A percentile compares a stretch with the other conserved stretches of the same genome.
phyloP scores from a whole-genome alignment of 1,139 yeast species.

The Nematodospora anomalae region DNA sequence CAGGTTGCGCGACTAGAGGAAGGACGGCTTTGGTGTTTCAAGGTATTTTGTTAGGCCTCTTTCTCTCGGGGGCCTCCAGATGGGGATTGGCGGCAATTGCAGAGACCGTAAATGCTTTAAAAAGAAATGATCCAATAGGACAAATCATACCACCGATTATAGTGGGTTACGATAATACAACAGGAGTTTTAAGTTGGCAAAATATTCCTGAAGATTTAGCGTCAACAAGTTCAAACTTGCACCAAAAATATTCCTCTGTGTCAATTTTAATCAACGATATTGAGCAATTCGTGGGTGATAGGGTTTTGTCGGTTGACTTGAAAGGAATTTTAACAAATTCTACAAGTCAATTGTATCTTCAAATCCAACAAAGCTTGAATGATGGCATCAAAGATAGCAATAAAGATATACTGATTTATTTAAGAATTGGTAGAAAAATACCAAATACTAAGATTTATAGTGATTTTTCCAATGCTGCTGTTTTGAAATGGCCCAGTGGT shows the following conservation, averaged over 20 bases:
- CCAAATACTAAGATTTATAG: slow-evolving; percentile 37
- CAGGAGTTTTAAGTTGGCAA: slow-evolving; percentile 40
- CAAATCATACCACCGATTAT: slow-evolving; percentile 37
- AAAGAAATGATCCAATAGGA: slow-evolving; percentile 76
- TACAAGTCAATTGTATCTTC: slow-evolving; percentile 28
- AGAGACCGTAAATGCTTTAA: slow-evolving; percentile 68
- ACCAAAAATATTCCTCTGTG: slow-evolving; percentile 40
- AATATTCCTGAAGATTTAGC: slow-evolving; percentile 9
- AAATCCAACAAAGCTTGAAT: slow-evolving; percentile 31
- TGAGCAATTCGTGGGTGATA: slow-evolving; percentile 65
- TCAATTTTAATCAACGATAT: slow-evolving; percentile 76
- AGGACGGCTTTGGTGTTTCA: slow-evolving; percentile 70
- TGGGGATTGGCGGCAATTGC: slow-evolving; percentile 94
- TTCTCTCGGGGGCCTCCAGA: slow-evolving; percentile 80
- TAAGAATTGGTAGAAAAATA: slow-evolving; percentile 57
- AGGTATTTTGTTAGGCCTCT: slow-evolving; percentile 79
- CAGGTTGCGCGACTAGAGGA: slow-evolving; percentile 85
- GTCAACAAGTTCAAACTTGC: slow-evolving; percentile 13
- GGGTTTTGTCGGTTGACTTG: slow-evolving; percentile 41
- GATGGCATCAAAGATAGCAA: slow-evolving; percentile 23
- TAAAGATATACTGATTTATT: slow-evolving; percentile 43
- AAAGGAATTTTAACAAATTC: slow-evolving; percentile 36
- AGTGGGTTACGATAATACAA: slow-evolving; percentile 27
- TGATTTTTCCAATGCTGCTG: slow-evolving; percentile 62
- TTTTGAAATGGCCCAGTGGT: slow-evolving; percentile 58